Conservation (phyloP, 2,329 filamentous ascomycete species). For the Cytospora leucostoma region DNA sequence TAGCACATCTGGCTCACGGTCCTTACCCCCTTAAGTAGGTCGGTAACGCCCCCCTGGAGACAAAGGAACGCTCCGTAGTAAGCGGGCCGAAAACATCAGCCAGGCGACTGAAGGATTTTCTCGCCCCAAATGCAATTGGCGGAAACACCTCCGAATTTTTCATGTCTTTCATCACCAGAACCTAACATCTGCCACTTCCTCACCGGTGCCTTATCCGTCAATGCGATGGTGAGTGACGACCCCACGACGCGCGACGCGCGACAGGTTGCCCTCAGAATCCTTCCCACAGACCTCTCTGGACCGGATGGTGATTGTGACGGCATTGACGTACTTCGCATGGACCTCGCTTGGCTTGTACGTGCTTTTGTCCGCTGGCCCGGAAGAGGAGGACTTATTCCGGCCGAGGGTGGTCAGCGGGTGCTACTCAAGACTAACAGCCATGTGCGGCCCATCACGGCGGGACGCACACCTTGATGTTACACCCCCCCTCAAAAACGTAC, state of each 20-base stretch:
- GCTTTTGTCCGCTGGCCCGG: not conserved
- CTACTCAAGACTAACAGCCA: not conserved
- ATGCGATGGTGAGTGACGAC: not conserved
- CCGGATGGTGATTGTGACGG: not conserved
- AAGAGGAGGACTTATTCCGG: not conserved
- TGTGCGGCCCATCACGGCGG: not conserved
- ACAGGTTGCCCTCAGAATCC: not conserved
- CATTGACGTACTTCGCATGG: not conserved
- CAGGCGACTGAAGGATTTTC: slow-evolving; percentile 2
- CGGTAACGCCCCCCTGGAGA: not conserved
- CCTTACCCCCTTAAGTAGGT: not conserved
- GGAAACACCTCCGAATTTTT: not conserved
- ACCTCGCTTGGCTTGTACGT: not conserved
- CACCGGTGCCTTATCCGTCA: not conserved
- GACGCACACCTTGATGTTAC: too few species aligned
- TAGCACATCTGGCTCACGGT: slow-evolving; percentile 1
- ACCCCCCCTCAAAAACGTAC: too few species aligned
- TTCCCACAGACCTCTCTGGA: not conserved
- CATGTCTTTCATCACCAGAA: slow-evolving; percentile 1
- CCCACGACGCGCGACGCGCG: not conserved
- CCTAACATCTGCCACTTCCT: slow-evolving; percentile 1
- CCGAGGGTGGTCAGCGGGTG: not conserved
- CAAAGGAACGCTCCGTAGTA: not conserved
- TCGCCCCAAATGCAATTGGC: not conserved
- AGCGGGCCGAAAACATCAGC: not conserved